phyloP scores from a whole-genome alignment of 768 basidiomycete species.

The Calvatia gigantea region DNA sequence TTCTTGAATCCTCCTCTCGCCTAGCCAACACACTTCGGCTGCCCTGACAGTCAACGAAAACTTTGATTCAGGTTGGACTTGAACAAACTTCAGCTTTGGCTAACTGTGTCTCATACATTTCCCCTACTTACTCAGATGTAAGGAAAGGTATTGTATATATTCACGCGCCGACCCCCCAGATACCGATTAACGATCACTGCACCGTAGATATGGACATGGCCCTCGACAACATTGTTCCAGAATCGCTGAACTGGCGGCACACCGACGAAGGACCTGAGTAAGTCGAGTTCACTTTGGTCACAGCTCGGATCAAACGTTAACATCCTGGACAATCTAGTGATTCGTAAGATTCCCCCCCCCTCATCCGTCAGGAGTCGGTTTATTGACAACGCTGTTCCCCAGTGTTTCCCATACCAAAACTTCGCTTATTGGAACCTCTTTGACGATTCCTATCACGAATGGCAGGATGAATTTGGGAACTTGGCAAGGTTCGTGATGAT shows the following conservation, averaged over 20 bases:
- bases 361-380: not conserved
- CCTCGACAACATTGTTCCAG: conserved; percentile 84
- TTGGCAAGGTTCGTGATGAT: conserved; percentile 73
- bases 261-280: conserved; percentile 93
- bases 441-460: conserved; percentile 81
- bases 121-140: conserved; percentile 23
- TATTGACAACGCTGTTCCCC: not conserved
- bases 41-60: conserved; percentile 89
- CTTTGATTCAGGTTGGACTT: conserved; percentile 60
- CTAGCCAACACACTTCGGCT: conserved; percentile 66
- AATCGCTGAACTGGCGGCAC: conserved; percentile 77
- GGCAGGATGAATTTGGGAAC: conserved; percentile 80
- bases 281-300: conserved; percentile 24
- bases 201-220: conserved; percentile 90
- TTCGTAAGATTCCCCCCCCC: conserved; percentile 53
- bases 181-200: not conserved
- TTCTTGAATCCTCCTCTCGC: not conserved
- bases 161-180: not conserved
- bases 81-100: not conserved
- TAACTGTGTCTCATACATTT: conserved; percentile 30
- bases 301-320: not conserved
- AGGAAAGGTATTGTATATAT: conserved; percentile 24
- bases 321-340: conserved; percentile 43
- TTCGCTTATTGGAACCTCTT: conserved; percentile 76
- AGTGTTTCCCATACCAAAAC: conserved; percentile 92